Conservation (phyloP, 768 basidiomycete genomes). For the Termitomyces sp. region DNA sequence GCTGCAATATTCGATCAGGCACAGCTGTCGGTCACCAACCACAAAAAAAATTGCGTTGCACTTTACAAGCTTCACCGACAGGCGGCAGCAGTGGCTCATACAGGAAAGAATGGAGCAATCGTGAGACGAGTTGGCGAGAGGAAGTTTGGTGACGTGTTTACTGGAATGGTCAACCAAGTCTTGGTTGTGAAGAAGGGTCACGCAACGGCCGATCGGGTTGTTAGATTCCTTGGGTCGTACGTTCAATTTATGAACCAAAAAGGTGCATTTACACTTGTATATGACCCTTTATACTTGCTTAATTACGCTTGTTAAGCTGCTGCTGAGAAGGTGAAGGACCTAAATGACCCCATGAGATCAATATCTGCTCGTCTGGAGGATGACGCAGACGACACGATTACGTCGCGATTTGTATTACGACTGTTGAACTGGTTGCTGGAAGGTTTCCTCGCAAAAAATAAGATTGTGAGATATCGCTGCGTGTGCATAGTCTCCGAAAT, state of each 20-base stretch:
- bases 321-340: constrained; percentile 25
- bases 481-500: constrained; percentile 82
- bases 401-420: constrained; percentile 62
- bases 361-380: constrained; percentile 23
- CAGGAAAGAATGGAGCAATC: constrained; percentile 38
- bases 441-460: constrained; percentile 90
- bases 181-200: constrained; percentile 85
- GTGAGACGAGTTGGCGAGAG: constrained; percentile 70
- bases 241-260: constrained; percentile 79
- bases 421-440: constrained; percentile 70
- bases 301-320: constrained; percentile 16
- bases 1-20: constrained; percentile 68
- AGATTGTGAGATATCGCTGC: constrained; percentile 76
- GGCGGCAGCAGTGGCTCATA: constrained; percentile 49
- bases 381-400: constrained; percentile 62
- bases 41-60: constrained; percentile 88
- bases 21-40: constrained; percentile 76
- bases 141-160: constrained; percentile 70
- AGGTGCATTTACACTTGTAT: constrained; percentile 47
- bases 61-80: constrained; percentile 79
- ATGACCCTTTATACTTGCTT: background rate
- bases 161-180: constrained; percentile 68
- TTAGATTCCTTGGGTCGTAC: constrained; percentile 86
- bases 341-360: constrained; percentile 21
- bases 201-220: constrained; percentile 69